Evolutionary conservation across 352 stramenopile genomes (phyloP), one percentile per base, ranked within the genome.

Genomic region (Thraustotheca clavata): DNA sequence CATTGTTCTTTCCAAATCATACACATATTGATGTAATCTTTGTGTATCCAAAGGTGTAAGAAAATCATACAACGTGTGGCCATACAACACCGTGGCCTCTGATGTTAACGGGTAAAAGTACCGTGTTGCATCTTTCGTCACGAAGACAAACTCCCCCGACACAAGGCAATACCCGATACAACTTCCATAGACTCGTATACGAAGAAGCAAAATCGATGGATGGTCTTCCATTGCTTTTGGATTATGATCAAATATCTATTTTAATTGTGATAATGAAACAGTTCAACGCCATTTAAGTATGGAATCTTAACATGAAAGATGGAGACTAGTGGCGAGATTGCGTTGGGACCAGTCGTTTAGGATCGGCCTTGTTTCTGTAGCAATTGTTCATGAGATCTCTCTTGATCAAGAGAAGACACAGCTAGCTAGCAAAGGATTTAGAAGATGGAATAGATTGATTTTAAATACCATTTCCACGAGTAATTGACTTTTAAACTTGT

Each of bases 401-500:
- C 85, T 68, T 91, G 83, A 32, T 94, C 83, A 6, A 94, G 71
- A 67, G 77, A 91, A n/a, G 79, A 84, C 20, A 92, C 69, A 20
- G 83, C 85, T 16, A 94, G 72, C 85, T 92, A 65, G 18, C 67
- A 29, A 35, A 33, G 14, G 41, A 14, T 11, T 40, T 3, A 22
- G 35, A 1, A 38, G 24, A 40, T 8, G 16, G 6, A 65, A 52
- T 20, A 20, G 20, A 18, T 43, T 16, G 16, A 43, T 16, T 43
- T 20, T 16, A 43, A 43, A 16, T 62, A 88, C 83, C 85, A 94
- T 94, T 60, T 94, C 85, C 7, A 94, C 73, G 52, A 94, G 79
- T 31, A 94, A 69, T 59, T 92, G 81, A 57, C 83, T 90, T 66
- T 90, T 94, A 65, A 94, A 94, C 57, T 91, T 91, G 46, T 90